Conservation (phyloP, 2,329 filamentous ascomycete species). For the Periconia digitata region DNA sequence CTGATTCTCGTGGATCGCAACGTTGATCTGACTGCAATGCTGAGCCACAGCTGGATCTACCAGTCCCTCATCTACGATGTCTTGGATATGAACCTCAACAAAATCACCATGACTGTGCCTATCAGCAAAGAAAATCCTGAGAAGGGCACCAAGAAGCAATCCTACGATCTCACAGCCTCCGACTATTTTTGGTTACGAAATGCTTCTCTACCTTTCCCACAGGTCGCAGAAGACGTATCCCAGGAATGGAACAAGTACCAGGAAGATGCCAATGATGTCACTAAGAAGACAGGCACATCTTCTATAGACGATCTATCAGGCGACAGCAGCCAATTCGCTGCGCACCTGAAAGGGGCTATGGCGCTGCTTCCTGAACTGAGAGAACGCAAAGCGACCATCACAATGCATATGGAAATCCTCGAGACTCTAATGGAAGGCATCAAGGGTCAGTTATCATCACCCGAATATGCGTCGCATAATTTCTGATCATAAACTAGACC, state of each 20-base stretch:
- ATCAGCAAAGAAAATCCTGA: constrained; percentile 74
- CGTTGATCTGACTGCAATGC: constrained; percentile 93
- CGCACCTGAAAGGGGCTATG: constrained; percentile 94
- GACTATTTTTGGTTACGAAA: constrained; percentile 99
- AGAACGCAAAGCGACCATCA: constrained; percentile 79
- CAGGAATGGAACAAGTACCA: constrained; percentile 92
- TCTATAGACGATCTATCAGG: constrained; percentile 91
- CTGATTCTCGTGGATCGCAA: constrained; percentile 91
- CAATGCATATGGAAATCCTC: constrained; percentile 97
- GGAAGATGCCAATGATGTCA: constrained; percentile 91
- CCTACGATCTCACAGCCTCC: constrained; percentile 84
- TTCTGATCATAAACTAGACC: no score
- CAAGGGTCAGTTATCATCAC: constrained; percentile 52
- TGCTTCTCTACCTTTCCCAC: constrained; percentile 85
- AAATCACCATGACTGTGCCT: constrained; percentile 87
- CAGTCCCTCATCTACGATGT: constrained; percentile 84
- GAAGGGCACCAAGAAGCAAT: constrained; percentile 78
- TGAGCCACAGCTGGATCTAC: constrained; percentile 95
- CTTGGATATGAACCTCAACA: constrained; percentile 79
- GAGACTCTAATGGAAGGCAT: constrained; percentile 79
- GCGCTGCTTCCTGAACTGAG: constrained; percentile 87
- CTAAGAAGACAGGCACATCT: constrained; percentile 89
- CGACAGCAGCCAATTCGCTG: constrained; percentile 83
- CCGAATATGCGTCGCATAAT: background rate
- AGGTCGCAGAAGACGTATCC: constrained; percentile 95